phyloP scores from a whole-genome alignment of 768 basidiomycete species.

The Calvatia gigantea region DNA sequence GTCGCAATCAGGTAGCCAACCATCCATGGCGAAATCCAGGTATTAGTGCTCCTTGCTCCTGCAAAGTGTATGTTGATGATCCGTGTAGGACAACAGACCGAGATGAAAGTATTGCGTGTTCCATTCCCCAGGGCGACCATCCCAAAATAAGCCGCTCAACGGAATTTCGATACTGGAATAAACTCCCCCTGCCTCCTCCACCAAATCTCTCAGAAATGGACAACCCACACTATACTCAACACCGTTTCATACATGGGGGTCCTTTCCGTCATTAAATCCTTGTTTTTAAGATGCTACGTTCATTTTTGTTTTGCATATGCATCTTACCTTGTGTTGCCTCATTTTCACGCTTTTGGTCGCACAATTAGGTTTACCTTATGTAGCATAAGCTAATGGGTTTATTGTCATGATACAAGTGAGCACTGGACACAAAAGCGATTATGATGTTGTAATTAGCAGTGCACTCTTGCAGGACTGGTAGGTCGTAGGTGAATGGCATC shows the following conservation, averaged over 20 bases:
- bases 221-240: constrained; percentile 5
- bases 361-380: too few relatives aligned
- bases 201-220: not conserved
- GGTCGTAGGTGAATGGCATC: not conserved
- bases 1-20: not conserved
- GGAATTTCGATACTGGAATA: not conserved
- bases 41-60: not conserved
- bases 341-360: too few relatives aligned
- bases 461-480: not conserved
- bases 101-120: not conserved
- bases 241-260: not conserved
- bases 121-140: too few relatives aligned
- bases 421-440: too few relatives aligned
- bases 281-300: not conserved
- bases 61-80: not conserved
- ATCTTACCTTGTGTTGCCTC: not conserved
- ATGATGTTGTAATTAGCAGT: too few relatives aligned
- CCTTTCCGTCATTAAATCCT: not conserved
- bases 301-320: not conserved
- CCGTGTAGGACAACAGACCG: not conserved
- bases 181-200: not conserved
- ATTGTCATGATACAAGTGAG: too few relatives aligned
- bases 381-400: too few relatives aligned
- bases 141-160: not conserved
- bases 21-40: not conserved